phyloP scores from a whole-genome alignment of 345 rosid species.

The Camelina sativa region DNA sequence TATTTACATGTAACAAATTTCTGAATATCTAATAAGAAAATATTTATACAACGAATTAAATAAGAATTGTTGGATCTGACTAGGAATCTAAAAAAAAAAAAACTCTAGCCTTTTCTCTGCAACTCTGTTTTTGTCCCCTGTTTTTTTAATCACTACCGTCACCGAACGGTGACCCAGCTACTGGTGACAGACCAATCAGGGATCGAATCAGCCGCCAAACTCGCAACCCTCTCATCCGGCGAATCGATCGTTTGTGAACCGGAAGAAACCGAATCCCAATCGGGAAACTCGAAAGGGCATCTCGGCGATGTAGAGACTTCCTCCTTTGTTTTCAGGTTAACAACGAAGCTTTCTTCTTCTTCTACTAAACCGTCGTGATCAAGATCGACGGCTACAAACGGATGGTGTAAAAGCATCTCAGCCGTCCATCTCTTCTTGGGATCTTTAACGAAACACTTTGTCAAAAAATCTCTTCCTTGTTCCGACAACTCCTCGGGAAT shows the following conservation, averaged over 20 bases:
- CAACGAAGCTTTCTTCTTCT: conserved; percentile 1
- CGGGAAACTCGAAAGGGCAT: conserved; percentile 56
- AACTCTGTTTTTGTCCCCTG: conserved; percentile 35
- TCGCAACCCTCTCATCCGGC: conserved; percentile 39
- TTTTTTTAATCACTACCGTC: conserved; percentile 13
- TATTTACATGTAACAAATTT: conserved; percentile 9
- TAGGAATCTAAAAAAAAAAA: conserved; percentile 4
- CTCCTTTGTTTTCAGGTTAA: conserved; percentile 26
- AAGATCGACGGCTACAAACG: conserved; percentile 53
- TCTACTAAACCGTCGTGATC: conserved; percentile 22
- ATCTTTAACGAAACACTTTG: conserved; percentile 64
- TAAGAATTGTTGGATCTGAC: conserved; percentile 38
- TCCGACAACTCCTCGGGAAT: conserved; percentile 65
- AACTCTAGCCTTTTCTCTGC: conserved; percentile 23
- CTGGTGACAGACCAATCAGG: conserved; percentile 51
- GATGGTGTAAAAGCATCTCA: conserved; percentile 75
- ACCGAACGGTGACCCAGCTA: conserved; percentile 53
- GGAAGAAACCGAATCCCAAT: conserved; percentile 46
- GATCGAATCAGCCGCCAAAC: conserved; percentile 31
- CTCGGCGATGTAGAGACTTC: conserved; percentile 49
- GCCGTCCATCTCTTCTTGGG: conserved; percentile 69
- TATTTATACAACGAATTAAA: conserved; percentile 19
- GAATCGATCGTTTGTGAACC: conserved; percentile 36
- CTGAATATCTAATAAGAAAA: conserved; percentile 4
- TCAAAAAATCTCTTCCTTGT: conserved; percentile 73